Base-by-base conservation (phyloP, 441 rosid species). In the Arabidopsis lyrata region DNA sequence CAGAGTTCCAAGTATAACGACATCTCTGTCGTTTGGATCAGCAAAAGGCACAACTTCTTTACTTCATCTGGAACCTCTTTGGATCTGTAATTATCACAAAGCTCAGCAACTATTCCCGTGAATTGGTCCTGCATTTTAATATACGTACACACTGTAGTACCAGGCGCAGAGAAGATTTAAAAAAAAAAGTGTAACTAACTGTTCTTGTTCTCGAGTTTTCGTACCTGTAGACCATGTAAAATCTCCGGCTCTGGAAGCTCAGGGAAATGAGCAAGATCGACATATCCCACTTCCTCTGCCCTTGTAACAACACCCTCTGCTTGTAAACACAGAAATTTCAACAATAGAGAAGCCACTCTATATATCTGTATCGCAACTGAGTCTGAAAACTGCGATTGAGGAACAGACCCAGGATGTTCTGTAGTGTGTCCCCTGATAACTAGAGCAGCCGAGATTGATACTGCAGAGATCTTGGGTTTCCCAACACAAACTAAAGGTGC, bases 171-270 rank as follows among this genome's bases (percentile, higher is more conserved):
- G 2, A 29, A 16, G 0, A 44, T 44, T 14, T 14, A 1, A 41
- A 36, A 36, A 29, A 0, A 38, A 27, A 12, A 5, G 14, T 35
- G 13, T n/a, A 68, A 13, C 36, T 42, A 42, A 48, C 32, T 41
- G 10, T 41, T 65, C 66, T 48, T 47, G 15, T 29, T 36, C 70
- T 54, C n/a, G 12, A 63, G 13, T 13, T 57, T 31, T 31, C 35
- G 13, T 81, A 95, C 98, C 97, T 93, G 98, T 70, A 93, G 70
- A 50, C 97, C 98, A 66, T 96, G 99, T 65, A 93, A 85, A 68
- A 96, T 93, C 77, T 96, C 97, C 12, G 97, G 98, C 97, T 93
- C 90, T 32, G 98, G 98, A 60, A 96, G 96, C 86, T 93, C 99
- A 1, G 98, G 98, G 82, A 93, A 86, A 79, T 84, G 87, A 72